Conservation (phyloP, 2,329 filamentous ascomycete genomes). For the Aspergillus sp. region DNA sequence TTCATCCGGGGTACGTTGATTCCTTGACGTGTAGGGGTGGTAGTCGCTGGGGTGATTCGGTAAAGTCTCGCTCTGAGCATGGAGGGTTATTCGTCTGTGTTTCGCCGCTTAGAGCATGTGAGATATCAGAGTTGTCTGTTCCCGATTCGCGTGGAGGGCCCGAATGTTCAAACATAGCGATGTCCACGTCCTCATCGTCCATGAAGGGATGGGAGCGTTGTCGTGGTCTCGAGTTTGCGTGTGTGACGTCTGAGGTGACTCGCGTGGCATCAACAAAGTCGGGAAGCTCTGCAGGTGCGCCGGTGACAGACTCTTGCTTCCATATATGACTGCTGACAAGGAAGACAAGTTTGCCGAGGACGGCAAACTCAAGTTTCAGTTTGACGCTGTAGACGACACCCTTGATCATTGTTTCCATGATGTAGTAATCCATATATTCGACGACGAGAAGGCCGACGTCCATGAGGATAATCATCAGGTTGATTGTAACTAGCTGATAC, state of each 20-base stretch:
- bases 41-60: constrained; percentile 11
- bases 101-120: constrained; percentile 32
- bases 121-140: constrained; percentile 25
- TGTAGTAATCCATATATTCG: constrained; percentile 46
- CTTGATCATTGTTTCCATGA: constrained; percentile 50
- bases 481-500: constrained; percentile 51
- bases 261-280: constrained; percentile 48
- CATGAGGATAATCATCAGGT: constrained; percentile 49
- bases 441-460: constrained; percentile 45
- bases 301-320: constrained; percentile 35
- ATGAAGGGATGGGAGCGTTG: constrained; percentile 31
- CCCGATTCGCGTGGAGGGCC: constrained; percentile 15
- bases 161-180: constrained; percentile 40
- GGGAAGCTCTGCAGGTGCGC: constrained; percentile 30
- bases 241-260: constrained; percentile 44
- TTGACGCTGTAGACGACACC: constrained; percentile 51
- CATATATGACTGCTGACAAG: constrained; percentile 41
- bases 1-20: neutral
- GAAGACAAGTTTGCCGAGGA: constrained; percentile 46
- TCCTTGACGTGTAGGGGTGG: neutral
- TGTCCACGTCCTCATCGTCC: constrained; percentile 38
- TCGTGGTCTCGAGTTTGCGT: constrained; percentile 27
- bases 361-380: constrained; percentile 52
- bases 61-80: constrained; percentile 22
- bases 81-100: constrained; percentile 22